Evolutionary conservation across 2,329 filamentous ascomycete species (phyloP).

Genomic region (Fusarium equiseti): DNA sequence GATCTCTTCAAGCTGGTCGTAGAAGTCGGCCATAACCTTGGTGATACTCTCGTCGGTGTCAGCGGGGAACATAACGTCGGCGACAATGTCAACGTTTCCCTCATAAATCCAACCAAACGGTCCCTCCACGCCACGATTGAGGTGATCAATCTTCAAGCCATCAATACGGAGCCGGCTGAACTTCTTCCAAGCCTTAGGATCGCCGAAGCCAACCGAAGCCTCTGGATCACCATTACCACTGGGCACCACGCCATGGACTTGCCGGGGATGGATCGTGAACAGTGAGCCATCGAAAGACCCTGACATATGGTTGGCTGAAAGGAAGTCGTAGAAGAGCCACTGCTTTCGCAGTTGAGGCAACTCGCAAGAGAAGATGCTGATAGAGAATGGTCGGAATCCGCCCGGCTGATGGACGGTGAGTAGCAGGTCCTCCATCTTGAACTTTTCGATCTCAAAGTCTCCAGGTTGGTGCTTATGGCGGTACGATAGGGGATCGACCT

Average conservation of each 20-base stretch:
- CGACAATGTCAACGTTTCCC: slow-evolving; percentile 95
- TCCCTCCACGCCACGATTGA: slow-evolving; percentile 92
- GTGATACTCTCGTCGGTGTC: slow-evolving; percentile 89
- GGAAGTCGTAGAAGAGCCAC: slow-evolving; percentile 97
- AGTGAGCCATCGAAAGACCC: slow-evolving; percentile 95
- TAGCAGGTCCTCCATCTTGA: slow-evolving; percentile 94
- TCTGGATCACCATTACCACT: slow-evolving; percentile 61
- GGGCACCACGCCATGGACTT: slow-evolving; percentile 83
- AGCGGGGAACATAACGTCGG: slow-evolving; percentile 92
- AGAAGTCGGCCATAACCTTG: slow-evolving; percentile 97
- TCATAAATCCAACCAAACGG: slow-evolving; percentile 99
- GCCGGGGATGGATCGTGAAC: slow-evolving; percentile 95
- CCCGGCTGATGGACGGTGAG: slow-evolving; percentile 92
- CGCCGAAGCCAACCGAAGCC: slow-evolving; percentile 68
- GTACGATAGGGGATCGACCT: slow-evolving; percentile 85
- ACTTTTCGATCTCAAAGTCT: slow-evolving; percentile 96
- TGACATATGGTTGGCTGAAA: slow-evolving; percentile 95
- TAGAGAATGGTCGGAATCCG: slow-evolving; percentile 91
- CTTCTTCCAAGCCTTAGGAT: slow-evolving; percentile 89
- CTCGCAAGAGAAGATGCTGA: slow-evolving; percentile 96
- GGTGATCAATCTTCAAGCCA: slow-evolving; percentile 91
- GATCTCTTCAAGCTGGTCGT: slow-evolving; percentile 93
- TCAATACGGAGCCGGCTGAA: slow-evolving; percentile 93
- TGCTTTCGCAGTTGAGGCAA: slow-evolving; percentile 92
- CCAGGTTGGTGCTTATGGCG: slow-evolving; percentile 88